Conservation (phyloP, 495 filamentous ascomycete species). For the Aspergillus mulundensis region DNA sequence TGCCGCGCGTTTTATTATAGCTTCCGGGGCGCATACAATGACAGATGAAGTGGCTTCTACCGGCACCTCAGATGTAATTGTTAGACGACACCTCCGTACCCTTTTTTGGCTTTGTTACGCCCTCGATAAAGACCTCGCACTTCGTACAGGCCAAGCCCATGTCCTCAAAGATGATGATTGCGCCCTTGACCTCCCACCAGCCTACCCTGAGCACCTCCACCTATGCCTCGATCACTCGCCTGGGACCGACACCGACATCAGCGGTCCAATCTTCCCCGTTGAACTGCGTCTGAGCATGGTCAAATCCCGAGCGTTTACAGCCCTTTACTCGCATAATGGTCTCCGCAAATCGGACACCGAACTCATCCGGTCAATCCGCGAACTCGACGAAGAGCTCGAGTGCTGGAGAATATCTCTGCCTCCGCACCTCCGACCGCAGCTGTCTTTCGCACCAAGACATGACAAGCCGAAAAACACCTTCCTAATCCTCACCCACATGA, state of each 20-base stretch:
- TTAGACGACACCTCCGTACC: not conserved
- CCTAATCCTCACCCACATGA: not conserved
- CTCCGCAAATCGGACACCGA: no score
- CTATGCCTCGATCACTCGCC: no score
- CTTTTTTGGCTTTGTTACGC: not conserved
- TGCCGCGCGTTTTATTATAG: not conserved
- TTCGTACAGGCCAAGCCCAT: not conserved
- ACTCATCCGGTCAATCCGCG: no score
- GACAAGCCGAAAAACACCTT: not conserved
- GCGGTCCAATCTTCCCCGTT: no score
- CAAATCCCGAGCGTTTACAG: no score
- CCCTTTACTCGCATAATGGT: no score
- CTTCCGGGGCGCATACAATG: not conserved
- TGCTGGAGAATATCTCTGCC: no score
- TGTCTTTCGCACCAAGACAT: not conserved
- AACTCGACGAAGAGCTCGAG: no score
- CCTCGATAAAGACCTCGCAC: not conserved
- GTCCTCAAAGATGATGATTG: not conserved
- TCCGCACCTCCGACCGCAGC: no score
- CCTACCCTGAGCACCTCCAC: no score
- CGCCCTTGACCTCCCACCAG: not conserved
- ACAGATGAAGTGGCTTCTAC: not conserved
- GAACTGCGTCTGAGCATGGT: no score
- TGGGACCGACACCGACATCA: no score
- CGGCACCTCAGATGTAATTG: not conserved